Evolutionary conservation across 257 asterid species (phyloP), one percentile per base, ranked within the genome.

Genomic region (Solanum pennellii): DNA sequence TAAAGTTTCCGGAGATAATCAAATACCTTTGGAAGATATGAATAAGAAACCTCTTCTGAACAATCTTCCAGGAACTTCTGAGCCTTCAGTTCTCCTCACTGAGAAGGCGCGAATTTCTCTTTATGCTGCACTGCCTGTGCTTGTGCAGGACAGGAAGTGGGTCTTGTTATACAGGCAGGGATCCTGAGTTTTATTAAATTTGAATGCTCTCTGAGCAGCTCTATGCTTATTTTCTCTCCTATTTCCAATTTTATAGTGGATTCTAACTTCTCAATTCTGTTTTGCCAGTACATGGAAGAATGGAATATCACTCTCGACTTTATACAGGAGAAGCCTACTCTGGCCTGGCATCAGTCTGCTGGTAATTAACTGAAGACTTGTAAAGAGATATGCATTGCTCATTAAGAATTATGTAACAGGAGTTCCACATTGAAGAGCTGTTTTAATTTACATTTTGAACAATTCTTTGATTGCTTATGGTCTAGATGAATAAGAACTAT

Each of bases 271-370:
- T 49, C 7, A 86, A 45, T 87, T 76, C 76, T 23, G 16, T 74
- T 86, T 82, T 91, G 77, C 83, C 93, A 97, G 99, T 92, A 97
- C 99, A 85, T 94, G 98, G 98, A 94, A 95, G 90, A 98, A 95
- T 90, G 99, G 99, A 25, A 95, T 95, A 59, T 97, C 99, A 6
- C 98, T 95, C 92, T 93, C 98, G 27, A 95, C 97, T 5, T 88
- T 97, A 91, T 97, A 97, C 88, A 93, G 99, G 90, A 92, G 98
- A 92, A 97, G 99, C 94, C 87, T 93, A 93, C 95, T 95, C 84
- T 95, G 95, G 96, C 97, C 99, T 85, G 99, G 99, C 71, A 94
- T 90, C 87, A 94, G 97, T 89, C 93, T 97, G 88, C 94, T 97
- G 98, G 99, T 97, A 94, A 65, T 82, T 45, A 29, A 41, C 59